Evolutionary conservation across 768 basidiomycete genomes (phyloP).

Genomic region (Suillus discolor): DNA sequence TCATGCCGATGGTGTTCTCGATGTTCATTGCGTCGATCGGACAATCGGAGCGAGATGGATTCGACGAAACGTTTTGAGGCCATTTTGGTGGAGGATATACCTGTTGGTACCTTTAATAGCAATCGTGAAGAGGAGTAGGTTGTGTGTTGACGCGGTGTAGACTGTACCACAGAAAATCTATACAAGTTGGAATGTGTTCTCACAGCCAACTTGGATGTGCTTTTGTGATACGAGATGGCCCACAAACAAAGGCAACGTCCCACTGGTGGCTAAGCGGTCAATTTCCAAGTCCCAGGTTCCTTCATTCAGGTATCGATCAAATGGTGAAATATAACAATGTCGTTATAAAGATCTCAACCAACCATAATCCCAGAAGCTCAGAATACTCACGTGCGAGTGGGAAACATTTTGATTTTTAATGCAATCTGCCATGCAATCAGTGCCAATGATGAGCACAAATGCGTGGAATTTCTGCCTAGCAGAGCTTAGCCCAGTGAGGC

Average conservation of each 20-base stretch:
- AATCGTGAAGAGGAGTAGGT: not conserved
- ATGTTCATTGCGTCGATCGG: no score
- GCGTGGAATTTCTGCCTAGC: not conserved
- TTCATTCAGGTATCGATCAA: not conserved
- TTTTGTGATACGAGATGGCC: not conserved
- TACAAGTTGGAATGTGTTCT: not conserved
- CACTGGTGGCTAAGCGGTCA: no score
- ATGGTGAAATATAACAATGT: not conserved
- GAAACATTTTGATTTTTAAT: not conserved
- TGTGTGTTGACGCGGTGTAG: not conserved
- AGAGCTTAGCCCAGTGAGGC: not conserved
- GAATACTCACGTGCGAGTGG: not conserved
- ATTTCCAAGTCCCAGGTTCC: not conserved
- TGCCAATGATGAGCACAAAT: not conserved
- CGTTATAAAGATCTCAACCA: not conserved
- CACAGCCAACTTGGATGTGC: not conserved
- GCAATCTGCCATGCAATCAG: not conserved
- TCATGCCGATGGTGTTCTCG: no score
- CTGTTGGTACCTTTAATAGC: not conserved
- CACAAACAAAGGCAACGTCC: not conserved
- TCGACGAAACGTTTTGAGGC: no score
- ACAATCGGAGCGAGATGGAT: not conserved
- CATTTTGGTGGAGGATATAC: no score
- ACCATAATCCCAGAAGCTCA: not conserved
- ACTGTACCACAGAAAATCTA: not conserved